phyloP scores from a whole-genome alignment of 805 yeast species.

The Tetrapisispora fleetii region DNA sequence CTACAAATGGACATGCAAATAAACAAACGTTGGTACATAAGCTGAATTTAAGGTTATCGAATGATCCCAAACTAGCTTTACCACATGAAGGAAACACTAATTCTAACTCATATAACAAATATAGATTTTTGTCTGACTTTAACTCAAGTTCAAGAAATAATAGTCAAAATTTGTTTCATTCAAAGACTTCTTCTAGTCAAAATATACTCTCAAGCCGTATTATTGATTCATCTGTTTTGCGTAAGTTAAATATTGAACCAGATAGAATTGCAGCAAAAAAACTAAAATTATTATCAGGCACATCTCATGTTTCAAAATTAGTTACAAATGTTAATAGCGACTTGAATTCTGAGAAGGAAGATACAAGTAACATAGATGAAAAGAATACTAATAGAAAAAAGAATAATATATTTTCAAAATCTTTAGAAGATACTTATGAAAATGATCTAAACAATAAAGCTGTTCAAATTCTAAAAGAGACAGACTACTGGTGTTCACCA shows the following conservation, averaged over 20 bases:
- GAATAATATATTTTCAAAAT: background rate
- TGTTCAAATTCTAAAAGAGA: background rate
- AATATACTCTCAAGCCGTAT: slow-evolving; percentile 5
- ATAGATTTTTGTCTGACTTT: background rate
- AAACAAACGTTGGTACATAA: slow-evolving; percentile 28
- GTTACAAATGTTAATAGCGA: background rate
- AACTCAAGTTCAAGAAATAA: slow-evolving; percentile 3
- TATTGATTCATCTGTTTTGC: slow-evolving; percentile 22
- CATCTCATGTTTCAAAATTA: slow-evolving; percentile 12
- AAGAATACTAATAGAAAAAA: background rate
- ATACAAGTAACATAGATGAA: background rate
- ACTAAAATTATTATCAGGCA: slow-evolving; percentile 29
- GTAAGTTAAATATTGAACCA: slow-evolving; percentile 34
- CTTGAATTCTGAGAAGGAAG: background rate
- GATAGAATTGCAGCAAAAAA: slow-evolving; percentile 36
- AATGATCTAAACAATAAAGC: background rate
- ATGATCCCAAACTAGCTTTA: slow-evolving; percentile 9
- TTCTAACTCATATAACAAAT: slow-evolving; percentile 8
- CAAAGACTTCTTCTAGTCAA: slow-evolving; percentile 5
- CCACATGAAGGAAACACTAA: slow-evolving; percentile 33
- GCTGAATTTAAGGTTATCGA: slow-evolving; percentile 29
- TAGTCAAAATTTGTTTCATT: slow-evolving; percentile 5
- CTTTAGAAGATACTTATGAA: background rate
- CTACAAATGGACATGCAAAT: slow-evolving; percentile 12
- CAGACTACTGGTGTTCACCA: slow-evolving; percentile 69